Percentiles rank a stretch among this genome's conserved stretches.
Conservation (phyloP, 176 grass and related monocot species). For the Triticum urartu region DNA sequence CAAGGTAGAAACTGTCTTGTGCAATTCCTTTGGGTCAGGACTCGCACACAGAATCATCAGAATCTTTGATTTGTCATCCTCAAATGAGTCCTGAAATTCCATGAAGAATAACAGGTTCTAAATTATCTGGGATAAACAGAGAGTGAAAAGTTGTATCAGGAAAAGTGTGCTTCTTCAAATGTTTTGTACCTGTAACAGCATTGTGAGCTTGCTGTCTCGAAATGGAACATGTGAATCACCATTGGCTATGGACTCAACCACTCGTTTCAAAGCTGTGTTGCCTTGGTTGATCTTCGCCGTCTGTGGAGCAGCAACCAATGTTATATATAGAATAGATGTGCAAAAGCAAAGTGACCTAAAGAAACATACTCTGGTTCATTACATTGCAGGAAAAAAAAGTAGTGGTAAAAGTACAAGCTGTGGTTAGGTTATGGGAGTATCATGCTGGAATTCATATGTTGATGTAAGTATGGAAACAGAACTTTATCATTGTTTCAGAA, state of each 20-base stretch:
- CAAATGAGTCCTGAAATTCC: slow-evolving; percentile 83
- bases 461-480: neutral
- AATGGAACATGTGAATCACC: slow-evolving; percentile 95
- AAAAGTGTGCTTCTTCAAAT: neutral
- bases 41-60: slow-evolving; percentile 98
- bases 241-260: slow-evolving; percentile 91
- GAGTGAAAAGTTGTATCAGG: neutral
- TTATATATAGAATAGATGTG: neutral
- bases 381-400: neutral
- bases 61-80: slow-evolving; percentile 94
- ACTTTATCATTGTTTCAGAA: neutral
- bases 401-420: neutral
- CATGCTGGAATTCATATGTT: neutral
- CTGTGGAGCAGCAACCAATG: slow-evolving; percentile 33
- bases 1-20: slow-evolving; percentile 90
- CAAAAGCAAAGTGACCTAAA: neutral
- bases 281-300: slow-evolving; percentile 95
- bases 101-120: neutral
- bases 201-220: slow-evolving; percentile 90
- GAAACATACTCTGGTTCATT: neutral
- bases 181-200: slow-evolving; percentile 76
- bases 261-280: slow-evolving; percentile 84
- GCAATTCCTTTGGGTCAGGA: slow-evolving; percentile 80
- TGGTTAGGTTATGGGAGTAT: neutral
- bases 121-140: neutral